Evolutionary conservation across 2,329 filamentous ascomycete species (phyloP), one percentile per base, ranked within the genome.

Genomic region (Grosmannia clavigera): DNA sequence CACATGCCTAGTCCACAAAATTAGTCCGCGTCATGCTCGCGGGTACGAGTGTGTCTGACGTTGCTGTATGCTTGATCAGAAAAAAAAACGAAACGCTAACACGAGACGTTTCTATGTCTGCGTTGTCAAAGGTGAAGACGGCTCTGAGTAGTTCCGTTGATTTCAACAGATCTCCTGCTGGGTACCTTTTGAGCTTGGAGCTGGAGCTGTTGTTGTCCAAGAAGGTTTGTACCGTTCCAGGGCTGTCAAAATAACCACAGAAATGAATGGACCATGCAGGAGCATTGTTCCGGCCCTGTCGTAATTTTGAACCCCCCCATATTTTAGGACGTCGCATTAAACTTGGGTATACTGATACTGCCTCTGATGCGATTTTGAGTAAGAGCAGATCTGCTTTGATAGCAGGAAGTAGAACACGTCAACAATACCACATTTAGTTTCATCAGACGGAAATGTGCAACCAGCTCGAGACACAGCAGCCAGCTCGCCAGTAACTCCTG

Each of bases 31-130:
- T 66, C 0, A 75, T 78, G 1, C 69, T 73, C 0, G 68, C 63
- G 0, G 80, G 76, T 16, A 88, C 82, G 65, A 87, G 81, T 1
- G 67, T 64, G 51, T 86, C 58, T 22, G 33, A 63, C 61, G 16
- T 63, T 61, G 33, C 51, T 35, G 67, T 85, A 88, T 5, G 84
- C 85, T 63, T 84, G 78, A 5, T 75, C 71, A 0, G 76, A 68
- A 0, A 84, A 87, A n/a, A 88, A 80, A 71, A 85, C 22, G 84
- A 87, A 12, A 88, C 81, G 1, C 85, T 85, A 0, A 88, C 82
- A 2, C 81, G 75, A 1, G 84, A 86, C 1, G 72, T 75, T 1
- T 86, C 72, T 2, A 70, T 67, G 0, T 72, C 64, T 2, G 70
- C 67, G 1, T 72, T 67, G 10, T 72, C 62, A 62, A 86, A 86